Base-by-base conservation (phyloP, 805 yeast species). In the Metschnikowia drakensbergensis region DNA sequence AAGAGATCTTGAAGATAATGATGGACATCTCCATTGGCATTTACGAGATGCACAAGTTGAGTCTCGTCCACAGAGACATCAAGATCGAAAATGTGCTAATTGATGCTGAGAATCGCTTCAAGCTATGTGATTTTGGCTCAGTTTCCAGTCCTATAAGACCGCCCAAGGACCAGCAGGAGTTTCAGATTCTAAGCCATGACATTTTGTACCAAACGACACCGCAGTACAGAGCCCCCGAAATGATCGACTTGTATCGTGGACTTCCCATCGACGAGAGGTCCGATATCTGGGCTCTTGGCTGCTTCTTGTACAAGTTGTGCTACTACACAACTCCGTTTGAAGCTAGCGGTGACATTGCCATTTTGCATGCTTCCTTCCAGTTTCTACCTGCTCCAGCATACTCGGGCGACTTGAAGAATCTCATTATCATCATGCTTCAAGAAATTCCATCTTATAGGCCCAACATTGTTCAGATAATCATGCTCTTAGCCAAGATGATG, bases 271-370 rank as follows among this genome's bases (percentile, higher is more conserved):
- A 92, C 66, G 95, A 91, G 59, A 89, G 89, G 66, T 77, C 92
- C 6, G 99, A 92, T 68, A 87, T 92, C 42, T 92, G 99, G 99
- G 99, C 99, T 0, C 70, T 92, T 42, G 99, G 99, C 8, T 84
- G 94, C 30, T 88, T 94, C 53, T 73, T 94, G 44, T 92, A 88
- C 73, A 92, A 92, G 63, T 72, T 92, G 52, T 85, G 96, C 67
- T 92, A 86, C 68, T 92, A 88, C 66, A 91, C 86, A 1, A 92
- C 99, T 1, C 99, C 99, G 1, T 92, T 94, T 65, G 99, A 92
- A 67, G 83, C 86, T 37, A 88, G 89, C 35, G 84, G 84, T 8
- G 96, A 88, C 55, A 75, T 88, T 58, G 96, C 96, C 4, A 88
- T 92, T 37, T 69, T 91, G 47, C 92, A 87, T 68, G 88, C 96